Conservation (phyloP, 176 grass and related monocot genomes). For the Dendrocalamus sinicus region DNA sequence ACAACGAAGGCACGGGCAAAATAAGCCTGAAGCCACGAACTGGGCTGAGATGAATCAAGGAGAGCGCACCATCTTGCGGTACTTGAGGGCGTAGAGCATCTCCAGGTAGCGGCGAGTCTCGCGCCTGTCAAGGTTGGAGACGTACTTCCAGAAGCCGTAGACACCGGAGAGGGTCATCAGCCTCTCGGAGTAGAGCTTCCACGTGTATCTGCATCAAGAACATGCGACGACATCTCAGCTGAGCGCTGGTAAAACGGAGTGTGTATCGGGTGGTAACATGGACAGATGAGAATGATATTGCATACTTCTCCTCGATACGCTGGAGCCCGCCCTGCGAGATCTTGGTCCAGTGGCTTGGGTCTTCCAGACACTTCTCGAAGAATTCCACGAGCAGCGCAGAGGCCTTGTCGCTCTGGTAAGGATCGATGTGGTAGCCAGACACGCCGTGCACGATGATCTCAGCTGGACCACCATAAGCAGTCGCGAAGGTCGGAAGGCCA, state of each 20-base stretch:
- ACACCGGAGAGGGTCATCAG: slow-evolving; percentile 94
- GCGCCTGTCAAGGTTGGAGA: slow-evolving; percentile 94
- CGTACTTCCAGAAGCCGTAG: slow-evolving; percentile 99
- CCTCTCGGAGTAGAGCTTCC: slow-evolving; percentile 99
- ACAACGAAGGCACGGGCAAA: neutral
- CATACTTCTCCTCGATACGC: slow-evolving; percentile 98
- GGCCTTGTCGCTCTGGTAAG: slow-evolving; percentile 93
- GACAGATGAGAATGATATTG: neutral
- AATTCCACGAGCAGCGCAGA: slow-evolving; percentile 80
- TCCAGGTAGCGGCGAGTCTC: slow-evolving; percentile 96
- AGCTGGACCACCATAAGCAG: slow-evolving; percentile 80
- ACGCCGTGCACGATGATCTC: slow-evolving; percentile 94
- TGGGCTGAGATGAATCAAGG: neutral
- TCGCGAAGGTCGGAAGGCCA: slow-evolving; percentile 90
- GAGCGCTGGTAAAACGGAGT: neutral
- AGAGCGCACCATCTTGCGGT: slow-evolving; percentile 63
- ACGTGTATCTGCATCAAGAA: slow-evolving; percentile 67
- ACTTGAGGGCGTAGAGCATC: slow-evolving; percentile 99
- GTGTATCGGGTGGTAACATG: too few species aligned
- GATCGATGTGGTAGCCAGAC: slow-evolving; percentile 97
- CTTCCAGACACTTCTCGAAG: slow-evolving; percentile 79
- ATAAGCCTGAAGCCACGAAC: neutral
- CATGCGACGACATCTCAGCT: too few species aligned
- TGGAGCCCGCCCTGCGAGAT: slow-evolving; percentile 79
- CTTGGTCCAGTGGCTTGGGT: slow-evolving; percentile 72